Base-by-base conservation (phyloP, 2,329 filamentous ascomycete genomes). In the Cordyceps cicadae region DNA sequence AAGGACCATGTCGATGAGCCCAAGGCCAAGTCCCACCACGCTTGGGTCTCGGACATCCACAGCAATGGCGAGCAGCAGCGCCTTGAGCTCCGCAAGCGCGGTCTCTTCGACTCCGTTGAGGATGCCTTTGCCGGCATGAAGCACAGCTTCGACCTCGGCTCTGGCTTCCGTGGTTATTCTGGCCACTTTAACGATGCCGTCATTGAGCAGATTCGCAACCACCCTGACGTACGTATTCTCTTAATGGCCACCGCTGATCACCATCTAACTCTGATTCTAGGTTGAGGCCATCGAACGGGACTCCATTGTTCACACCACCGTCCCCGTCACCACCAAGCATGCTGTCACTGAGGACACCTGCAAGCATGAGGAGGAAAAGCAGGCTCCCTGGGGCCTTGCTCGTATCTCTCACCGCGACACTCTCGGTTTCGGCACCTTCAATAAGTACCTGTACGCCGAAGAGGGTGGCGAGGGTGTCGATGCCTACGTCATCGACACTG, bases 401-500 rank as follows among this genome's bases (percentile, higher is more conserved):
- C 91, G 94, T 86, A 90, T 99, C 78, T 99, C 94, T 39, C 94
- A 99, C 82, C 90, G 94, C 68, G 82, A 94, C 66, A 82, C 83
- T 65, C 83, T 99, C 67, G 88, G 84, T 74, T 97, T 99, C 73
- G 88, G 89, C 69, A 92, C 86, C 75, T 97, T 94, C 81, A 97
- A 97, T 85, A 97, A 97, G 81, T 99, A 99, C 81, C 84, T 97
- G 43, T 99, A 94, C 75, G 84, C 92, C 61, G 82, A 84, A 61
- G 88, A 95, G 59, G 93, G 89, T 72, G 94, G 94, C 74, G 92
- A 97, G 81, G 95, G 94, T 74, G 94, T 99, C 68, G 94, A 99
- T 77, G 94, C 94, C 72, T 99, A 99, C 73, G 89, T 99, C 66
- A 96, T 99, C 71, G 94, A 99, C 79, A 99, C 94, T 61, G 95